Evolutionary conservation across 192 early-diverging fungal genomes (phyloP).

Genomic region (Umbelopsis sp.): DNA sequence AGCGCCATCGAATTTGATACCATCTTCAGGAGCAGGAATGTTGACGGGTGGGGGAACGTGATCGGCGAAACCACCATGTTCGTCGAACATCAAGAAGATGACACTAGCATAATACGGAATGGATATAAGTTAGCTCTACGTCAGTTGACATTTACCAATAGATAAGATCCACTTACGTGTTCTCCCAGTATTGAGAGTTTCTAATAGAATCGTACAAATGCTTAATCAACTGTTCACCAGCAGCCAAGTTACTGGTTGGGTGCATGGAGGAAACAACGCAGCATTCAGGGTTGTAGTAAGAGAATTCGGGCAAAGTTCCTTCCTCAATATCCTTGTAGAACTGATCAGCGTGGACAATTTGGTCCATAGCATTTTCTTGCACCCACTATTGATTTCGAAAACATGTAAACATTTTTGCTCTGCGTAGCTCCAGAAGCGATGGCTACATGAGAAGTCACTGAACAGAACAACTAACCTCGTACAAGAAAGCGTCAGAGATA

Average conservation of each 20-base stretch:
- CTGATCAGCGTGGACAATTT: slow-evolving; percentile 1
- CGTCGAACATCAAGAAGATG: slow-evolving; percentile 29
- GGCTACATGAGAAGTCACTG: too few relatives aligned
- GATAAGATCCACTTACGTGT: not conserved
- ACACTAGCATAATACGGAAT: too few relatives aligned
- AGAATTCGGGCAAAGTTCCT: not conserved
- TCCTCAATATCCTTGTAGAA: slow-evolving; percentile 4
- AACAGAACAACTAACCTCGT: not conserved
- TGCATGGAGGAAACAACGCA: slow-evolving; percentile 9
- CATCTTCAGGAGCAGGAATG: not conserved
- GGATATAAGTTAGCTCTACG: too few relatives aligned
- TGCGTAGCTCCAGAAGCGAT: too few relatives aligned
- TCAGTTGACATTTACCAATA: too few relatives aligned
- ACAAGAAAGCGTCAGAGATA: not conserved
- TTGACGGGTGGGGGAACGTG: slow-evolving; percentile 11
- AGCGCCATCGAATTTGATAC: not conserved
- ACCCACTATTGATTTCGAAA: slow-evolving; percentile 2
- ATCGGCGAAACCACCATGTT: slow-evolving; percentile 48
- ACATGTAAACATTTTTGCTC: too few relatives aligned
- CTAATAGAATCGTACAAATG: slow-evolving; percentile 6
- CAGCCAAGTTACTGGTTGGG: slow-evolving; percentile 1
- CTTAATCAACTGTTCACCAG: slow-evolving; percentile 10
- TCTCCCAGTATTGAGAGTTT: slow-evolving; percentile 12
- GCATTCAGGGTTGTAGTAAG: not conserved
- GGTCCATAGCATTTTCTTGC: slow-evolving; percentile 14